phyloP scores from a whole-genome alignment of 768 basidiomycete species.

The Pulveroboletus frians region DNA sequence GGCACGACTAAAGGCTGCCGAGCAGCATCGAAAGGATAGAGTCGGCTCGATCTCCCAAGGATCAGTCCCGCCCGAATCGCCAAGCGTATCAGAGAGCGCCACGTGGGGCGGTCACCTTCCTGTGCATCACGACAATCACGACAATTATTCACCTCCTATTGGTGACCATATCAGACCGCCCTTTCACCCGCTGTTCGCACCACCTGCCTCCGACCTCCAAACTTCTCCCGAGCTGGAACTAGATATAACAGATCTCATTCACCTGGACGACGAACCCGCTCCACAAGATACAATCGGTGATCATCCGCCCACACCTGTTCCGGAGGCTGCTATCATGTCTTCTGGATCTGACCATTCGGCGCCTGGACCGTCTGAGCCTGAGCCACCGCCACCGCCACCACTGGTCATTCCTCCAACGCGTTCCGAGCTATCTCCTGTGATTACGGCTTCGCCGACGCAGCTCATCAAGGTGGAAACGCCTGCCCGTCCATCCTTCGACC shows the following conservation, averaged over 20 bases:
- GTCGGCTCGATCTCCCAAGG: conserved; percentile 42
- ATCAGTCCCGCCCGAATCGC: conserved; percentile 72
- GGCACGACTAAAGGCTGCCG: conserved; percentile 52
- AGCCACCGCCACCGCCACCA: conserved; percentile 26
- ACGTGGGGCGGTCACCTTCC: conserved; percentile 64
- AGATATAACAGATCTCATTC: conserved; percentile 71
- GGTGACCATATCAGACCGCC: conserved; percentile 24
- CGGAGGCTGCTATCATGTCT: conserved; percentile 11
- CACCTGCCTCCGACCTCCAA: conserved; percentile 38
- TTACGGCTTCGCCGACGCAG: conserved; percentile 20
- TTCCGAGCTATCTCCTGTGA: conserved; percentile 23
- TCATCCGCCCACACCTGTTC: conserved; percentile 13
- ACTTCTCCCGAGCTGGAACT: conserved; percentile 52
- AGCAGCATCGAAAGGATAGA: conserved; percentile 41
- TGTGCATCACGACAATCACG: conserved; percentile 27
- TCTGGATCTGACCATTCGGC: conserved; percentile 5
- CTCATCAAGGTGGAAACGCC: conserved; percentile 39
- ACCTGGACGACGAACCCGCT: conserved; percentile 60
- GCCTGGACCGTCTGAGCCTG: conserved; percentile 13
- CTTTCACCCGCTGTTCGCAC: conserved; percentile 32
- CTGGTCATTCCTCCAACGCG: conserved; percentile 47
- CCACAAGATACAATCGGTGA: conserved; percentile 31
- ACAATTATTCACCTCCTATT: conserved; percentile 24
- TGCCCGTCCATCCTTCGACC: conserved; percentile 57
- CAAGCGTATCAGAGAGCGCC: conserved; percentile 41